These are phyloP conservation scores for Clarireedia paspali DNA, from an alignment of 2,329 filamentous ascomycete genomes.

Conservation along the genomic window DNA sequence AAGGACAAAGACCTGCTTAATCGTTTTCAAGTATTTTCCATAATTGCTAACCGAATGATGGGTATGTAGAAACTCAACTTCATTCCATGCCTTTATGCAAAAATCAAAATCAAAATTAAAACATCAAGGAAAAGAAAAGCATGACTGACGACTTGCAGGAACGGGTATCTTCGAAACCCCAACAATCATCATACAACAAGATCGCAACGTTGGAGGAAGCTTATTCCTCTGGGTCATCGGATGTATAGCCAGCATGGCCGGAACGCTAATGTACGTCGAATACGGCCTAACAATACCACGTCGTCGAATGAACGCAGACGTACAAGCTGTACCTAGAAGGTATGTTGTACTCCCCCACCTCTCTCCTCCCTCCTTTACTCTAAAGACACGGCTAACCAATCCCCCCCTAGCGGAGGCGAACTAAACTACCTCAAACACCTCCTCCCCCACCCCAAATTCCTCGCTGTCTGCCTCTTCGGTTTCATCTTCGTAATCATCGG, in stretches of 20 bases:
- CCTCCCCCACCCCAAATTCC: not conserved
- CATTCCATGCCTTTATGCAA: no score
- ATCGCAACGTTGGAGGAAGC: constrained; percentile 46
- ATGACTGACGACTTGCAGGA: constrained; percentile 10
- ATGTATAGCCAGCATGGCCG: constrained; percentile 24
- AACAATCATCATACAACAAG: constrained; percentile 38
- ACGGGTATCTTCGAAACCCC: constrained; percentile 37
- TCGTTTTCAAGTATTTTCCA: constrained; percentile 4
- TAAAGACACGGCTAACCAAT: not conserved
- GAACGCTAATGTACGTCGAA: constrained; percentile 33
- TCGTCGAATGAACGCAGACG: constrained; percentile 32
- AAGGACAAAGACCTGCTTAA: constrained; percentile 1
- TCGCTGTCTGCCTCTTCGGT: constrained; percentile 34
- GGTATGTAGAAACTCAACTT: not conserved
- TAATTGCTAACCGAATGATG: constrained; percentile 8
- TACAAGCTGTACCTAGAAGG: constrained; percentile 36
- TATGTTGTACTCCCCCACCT: not conserved
- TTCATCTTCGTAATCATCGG: constrained; percentile 32
- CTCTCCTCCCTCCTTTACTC: no score
- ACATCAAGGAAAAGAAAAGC: no score
- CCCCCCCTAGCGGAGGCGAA: constrained; percentile 33
- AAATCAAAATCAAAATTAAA: no score
- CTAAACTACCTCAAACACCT: constrained; percentile 33
- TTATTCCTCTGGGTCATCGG: constrained; percentile 48
- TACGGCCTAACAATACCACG: constrained; percentile 41